Conservation (phyloP, 148 eudicot species). For the Diospyros kaki region DNA sequence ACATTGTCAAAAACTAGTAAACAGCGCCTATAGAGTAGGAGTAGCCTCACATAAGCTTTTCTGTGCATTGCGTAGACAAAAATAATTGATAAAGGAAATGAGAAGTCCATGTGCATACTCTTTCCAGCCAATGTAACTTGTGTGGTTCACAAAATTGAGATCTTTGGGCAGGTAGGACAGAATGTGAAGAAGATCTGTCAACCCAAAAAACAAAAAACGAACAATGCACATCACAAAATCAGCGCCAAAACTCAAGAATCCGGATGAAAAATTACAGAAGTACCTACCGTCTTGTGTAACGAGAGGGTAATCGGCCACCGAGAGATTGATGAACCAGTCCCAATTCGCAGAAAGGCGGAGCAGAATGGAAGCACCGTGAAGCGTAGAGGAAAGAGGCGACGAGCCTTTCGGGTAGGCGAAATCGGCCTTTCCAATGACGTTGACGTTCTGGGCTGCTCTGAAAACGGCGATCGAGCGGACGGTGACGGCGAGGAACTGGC, state of each 20-base stretch:
- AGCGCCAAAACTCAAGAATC: not conserved
- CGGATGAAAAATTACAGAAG: not conserved
- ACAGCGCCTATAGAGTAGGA: not conserved
- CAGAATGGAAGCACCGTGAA: slow-evolving; percentile 71
- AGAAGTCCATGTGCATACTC: slow-evolving; percentile 49
- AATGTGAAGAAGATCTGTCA: slow-evolving; percentile 88
- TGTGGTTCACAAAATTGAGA: slow-evolving; percentile 84
- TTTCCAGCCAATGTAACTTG: slow-evolving; percentile 92
- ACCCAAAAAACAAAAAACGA: slow-evolving; percentile 15
- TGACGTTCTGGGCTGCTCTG: slow-evolving; percentile 68
- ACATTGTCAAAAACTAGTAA: not conserved
- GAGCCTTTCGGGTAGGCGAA: slow-evolving; percentile 48
- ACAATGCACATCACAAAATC: not conserved
- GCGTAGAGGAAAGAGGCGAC: slow-evolving; percentile 43
- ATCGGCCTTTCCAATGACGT: slow-evolving; percentile 68
- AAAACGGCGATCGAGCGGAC: slow-evolving; percentile 45
- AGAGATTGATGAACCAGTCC: slow-evolving; percentile 88
- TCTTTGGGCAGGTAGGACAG: slow-evolving; percentile 79
- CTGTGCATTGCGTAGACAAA: not conserved
- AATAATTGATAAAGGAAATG: not conserved
- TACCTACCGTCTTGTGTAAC: slow-evolving; percentile 77
- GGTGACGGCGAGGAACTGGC: slow-evolving; percentile 37
- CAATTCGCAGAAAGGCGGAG: slow-evolving; percentile 41
- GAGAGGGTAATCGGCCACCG: slow-evolving; percentile 76
- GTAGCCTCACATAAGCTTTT: not conserved